phyloP scores from a whole-genome alignment of 2,329 filamentous ascomycete species.

The Reticulascus tulasneorum region DNA sequence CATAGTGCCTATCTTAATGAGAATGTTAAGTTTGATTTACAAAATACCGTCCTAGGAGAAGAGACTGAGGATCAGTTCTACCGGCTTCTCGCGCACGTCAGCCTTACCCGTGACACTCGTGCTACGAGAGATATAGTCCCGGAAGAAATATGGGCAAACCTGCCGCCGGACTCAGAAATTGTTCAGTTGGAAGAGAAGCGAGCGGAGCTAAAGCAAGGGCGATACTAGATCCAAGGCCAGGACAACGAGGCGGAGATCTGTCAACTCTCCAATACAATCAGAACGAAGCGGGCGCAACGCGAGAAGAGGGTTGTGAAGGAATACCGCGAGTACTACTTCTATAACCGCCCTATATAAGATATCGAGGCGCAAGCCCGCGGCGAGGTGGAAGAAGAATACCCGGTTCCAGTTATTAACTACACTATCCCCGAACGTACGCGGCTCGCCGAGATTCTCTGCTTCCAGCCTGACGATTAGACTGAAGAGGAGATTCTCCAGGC shows the following conservation, averaged over 20 bases:
- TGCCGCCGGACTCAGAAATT: slow-evolving; percentile 22
- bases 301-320: slow-evolving; percentile 5
- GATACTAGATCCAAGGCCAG: slow-evolving; percentile 18
- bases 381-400: slow-evolving; percentile 18
- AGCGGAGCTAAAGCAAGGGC: slow-evolving; percentile 19
- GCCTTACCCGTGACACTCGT: slow-evolving; percentile 22
- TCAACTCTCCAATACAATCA: slow-evolving; percentile 18
- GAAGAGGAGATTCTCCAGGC: slow-evolving; percentile 10
- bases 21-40: slow-evolving; percentile 22
- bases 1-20: slow-evolving; percentile 23
- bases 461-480: slow-evolving; percentile 11
- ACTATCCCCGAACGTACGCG: slow-evolving; percentile 14
- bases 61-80: slow-evolving; percentile 18
- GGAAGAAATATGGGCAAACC: slow-evolving; percentile 20
- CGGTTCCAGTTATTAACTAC: slow-evolving; percentile 14
- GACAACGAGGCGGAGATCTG: slow-evolving; percentile 20
- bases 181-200: slow-evolving; percentile 16
- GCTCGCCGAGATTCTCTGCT: slow-evolving; percentile 15
- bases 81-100: slow-evolving; percentile 18
- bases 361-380: slow-evolving; percentile 19
- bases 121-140: slow-evolving; percentile 24
- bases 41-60: slow-evolving; percentile 23
- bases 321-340: slow-evolving; percentile 24
- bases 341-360: slow-evolving; percentile 20
- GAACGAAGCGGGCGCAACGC: slow-evolving; percentile 15